phyloP scores from a whole-genome alignment of 1,284 basidiomycete genomes.

The Binderoboletus segoi region DNA sequence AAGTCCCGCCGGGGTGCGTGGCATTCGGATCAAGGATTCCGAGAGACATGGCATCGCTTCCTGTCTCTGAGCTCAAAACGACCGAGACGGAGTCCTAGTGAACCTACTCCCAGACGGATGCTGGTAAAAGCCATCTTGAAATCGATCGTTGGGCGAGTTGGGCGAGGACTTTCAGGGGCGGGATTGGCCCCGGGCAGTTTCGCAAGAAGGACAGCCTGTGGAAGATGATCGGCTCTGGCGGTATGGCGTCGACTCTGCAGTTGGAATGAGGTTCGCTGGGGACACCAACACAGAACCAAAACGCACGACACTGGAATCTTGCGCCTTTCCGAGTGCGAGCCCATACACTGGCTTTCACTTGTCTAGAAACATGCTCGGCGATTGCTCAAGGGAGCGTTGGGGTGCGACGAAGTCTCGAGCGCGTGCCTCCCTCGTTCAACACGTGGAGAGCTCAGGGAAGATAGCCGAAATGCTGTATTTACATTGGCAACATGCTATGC shows the following conservation, averaged over 20 bases:
- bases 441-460: too few species aligned
- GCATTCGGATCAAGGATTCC: conserved; percentile 5
- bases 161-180: conserved; percentile 20
- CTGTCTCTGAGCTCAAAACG: conserved; percentile 30
- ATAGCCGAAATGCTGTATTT: too few species aligned
- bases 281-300: neutral
- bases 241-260: neutral
- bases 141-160: conserved; percentile 13
- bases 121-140: conserved; percentile 8
- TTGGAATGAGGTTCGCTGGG: conserved; percentile 1
- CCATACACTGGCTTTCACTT: too few species aligned
- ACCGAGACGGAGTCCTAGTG: conserved; percentile 28
- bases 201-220: conserved; percentile 17
- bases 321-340: too few species aligned
- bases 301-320: neutral
- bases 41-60: conserved; percentile 17
- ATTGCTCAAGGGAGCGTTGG: too few species aligned
- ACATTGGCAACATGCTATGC: too few species aligned
- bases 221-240: conserved; percentile 20
- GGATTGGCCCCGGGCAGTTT: conserved; percentile 12
- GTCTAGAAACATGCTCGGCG: too few species aligned
- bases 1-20: conserved; percentile 1
- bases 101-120: conserved; percentile 33
- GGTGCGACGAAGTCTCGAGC: too few species aligned
- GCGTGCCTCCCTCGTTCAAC: too few species aligned